Evolutionary conservation across 176 grass and related monocot genomes (phyloP).

Genomic region (Typha latifolia): DNA sequence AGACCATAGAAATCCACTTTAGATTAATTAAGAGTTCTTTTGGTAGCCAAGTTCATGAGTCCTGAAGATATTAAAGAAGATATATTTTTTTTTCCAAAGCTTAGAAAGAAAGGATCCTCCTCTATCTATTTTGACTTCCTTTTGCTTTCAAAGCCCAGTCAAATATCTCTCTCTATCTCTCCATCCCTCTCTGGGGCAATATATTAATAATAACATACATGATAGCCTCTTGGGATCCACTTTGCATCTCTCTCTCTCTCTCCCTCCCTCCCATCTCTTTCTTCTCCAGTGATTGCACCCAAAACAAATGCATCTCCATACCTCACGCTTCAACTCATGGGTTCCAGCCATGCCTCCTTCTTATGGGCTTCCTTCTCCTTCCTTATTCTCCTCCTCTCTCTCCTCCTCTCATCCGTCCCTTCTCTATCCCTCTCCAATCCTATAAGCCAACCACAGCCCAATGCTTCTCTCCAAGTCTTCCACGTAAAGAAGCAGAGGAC

Average conservation of each 20-base stretch:
- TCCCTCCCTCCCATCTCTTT: neutral
- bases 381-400: neutral
- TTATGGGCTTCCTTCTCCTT: neutral
- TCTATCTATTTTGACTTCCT: no score
- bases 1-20: no score
- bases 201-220: no score
- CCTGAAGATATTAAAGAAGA: no score
- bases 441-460: neutral
- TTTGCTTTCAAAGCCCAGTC: neutral
- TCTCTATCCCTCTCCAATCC: neutral
- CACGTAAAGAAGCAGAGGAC: constrained; percentile 1
- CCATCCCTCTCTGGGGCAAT: neutral
- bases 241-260: neutral
- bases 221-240: neutral
- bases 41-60: no score
- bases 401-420: neutral
- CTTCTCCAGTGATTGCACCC: neutral
- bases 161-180: neutral
- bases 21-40: no score
- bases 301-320: constrained; percentile 4
- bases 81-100: no score
- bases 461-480: neutral
- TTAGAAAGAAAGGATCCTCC: no score
- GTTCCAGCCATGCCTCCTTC: neutral
- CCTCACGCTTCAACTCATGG: neutral